Base-by-base conservation (phyloP, 805 yeast species). In the Clavispora phyllophila region DNA sequence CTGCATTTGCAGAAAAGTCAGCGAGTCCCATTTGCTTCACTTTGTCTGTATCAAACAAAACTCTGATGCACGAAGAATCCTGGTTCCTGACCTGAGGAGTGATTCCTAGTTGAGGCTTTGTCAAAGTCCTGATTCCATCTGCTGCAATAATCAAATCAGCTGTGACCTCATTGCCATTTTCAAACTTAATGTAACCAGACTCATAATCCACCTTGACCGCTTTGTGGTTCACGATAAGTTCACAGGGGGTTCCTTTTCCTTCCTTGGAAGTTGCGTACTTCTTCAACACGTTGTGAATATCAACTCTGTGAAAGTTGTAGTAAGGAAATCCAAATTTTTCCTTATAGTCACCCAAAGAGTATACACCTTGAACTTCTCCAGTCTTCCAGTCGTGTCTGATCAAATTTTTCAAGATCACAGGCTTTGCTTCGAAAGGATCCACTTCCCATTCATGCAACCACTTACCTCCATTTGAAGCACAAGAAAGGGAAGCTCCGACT, bases 141-240 rank as follows among this genome's bases (percentile, higher is more conserved):
- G 65, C 63, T 25, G 61, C 63, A 36, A 61, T 49, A 15, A 61
- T 44, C 44, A 61, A 51, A 39, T 61, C 66, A 29, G 45, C 61
- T 6, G 39, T 31, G 3, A 45, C 43, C n/a, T 36, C 43, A 6
- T 15, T 41, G 1, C 65, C 66, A 39, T 56, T 58, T 34, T 56
- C 61, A 37, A 60, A 56, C n/a, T 27, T 33, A 15, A 58, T 48
- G 9, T 5, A 9, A n/a, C 38, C 42, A 15, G 17, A 25, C 18
- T 33, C 12, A 38, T 39, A 39, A 34, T 39, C 42, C 33, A 39
- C 42, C n/a, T 33, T 20, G 19, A 46, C 28, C 2, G 54, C 55
- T 27, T 48, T 48, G 40, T 53, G 53, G 38, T 54, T 61, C 18
- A 54, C 44, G 15, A 37, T 20, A 22, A 57, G 46, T 34, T 47